Evolutionary conservation across 2,329 filamentous ascomycete genomes (phyloP), one percentile per base, ranked within the genome.

Genomic region (Phyllosticta citriasiana): DNA sequence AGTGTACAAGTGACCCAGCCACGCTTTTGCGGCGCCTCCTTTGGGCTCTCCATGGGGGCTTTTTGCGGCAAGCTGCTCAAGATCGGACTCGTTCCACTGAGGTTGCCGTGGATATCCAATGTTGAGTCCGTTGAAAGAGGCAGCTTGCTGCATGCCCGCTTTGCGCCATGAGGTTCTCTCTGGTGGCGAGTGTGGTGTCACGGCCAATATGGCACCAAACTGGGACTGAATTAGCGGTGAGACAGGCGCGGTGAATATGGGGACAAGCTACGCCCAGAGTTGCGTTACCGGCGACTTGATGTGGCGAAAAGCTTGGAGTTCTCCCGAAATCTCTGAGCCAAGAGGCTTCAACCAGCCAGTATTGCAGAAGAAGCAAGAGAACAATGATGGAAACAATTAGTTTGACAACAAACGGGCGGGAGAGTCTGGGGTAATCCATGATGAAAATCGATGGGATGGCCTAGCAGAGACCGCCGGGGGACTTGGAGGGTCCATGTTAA

Each of bases 1-100:
- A 16, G 27, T 56, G 55, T 63, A 55, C 33, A 63, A 51, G 40
- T 63, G 59, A 7, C 62, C 62, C 2, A 61, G 55, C 54, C 58
- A 61, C 12, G 54, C 53, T 5, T 54, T 19, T 16, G 62, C 62
- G 22, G 33, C 14, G n/a, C n/a, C 19, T 4, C 30, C 27, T 4
- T 57, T 57, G 2, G 47, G 33, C 7, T 25, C 10, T 47, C 30
- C 55, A 8, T 24, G 19, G 9, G 27, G 27, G 27, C n/a, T 25
- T n/a, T 57, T 57, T 27, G 16, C 14, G 10, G 16, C 47, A 12
- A 57, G 33, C 30, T 10, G 16, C 3, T 57, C 55, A 16, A 25
- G 22, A 25, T 40, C 55, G 8, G 55, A 57, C 14, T 57, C 30
- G 33, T 19, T 22, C 55, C 55, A 57, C 30, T 24, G 14, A 3